Evolutionary conservation across 352 stramenopile species (phyloP).

Genomic region (Pythium rishiriense): DNA sequence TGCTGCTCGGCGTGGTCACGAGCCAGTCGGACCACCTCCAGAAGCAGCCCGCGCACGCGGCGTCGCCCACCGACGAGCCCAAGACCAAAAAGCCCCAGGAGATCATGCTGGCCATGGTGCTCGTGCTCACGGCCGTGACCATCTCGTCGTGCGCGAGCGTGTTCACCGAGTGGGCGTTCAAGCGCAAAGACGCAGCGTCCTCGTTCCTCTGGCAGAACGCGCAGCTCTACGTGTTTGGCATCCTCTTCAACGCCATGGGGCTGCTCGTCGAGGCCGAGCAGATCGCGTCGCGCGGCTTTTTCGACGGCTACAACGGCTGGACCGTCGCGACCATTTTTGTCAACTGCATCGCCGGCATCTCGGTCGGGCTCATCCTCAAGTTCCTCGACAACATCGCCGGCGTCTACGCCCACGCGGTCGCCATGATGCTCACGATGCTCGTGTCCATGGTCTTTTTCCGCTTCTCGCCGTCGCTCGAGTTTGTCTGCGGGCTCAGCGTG

Average conservation of each 20-base stretch:
- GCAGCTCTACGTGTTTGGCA: slow-evolving; percentile 80
- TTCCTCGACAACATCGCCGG: slow-evolving; percentile 91
- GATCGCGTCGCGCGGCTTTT: slow-evolving; percentile 59
- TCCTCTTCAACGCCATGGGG: slow-evolving; percentile 77
- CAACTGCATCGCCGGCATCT: slow-evolving; percentile 74
- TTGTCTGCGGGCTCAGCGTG: slow-evolving; percentile 75
- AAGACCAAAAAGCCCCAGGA: slow-evolving; percentile 17
- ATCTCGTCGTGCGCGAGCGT: slow-evolving; percentile 85
- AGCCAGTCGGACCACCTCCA: slow-evolving; percentile 76
- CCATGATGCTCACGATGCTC: slow-evolving; percentile 89
- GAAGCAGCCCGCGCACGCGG: slow-evolving; percentile 21
- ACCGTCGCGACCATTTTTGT: slow-evolving; percentile 74
- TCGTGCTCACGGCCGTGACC: slow-evolving; percentile 72
- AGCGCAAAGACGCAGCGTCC: slow-evolving; percentile 62
- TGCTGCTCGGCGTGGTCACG: slow-evolving; percentile 78
- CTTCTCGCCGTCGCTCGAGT: slow-evolving; percentile 83
- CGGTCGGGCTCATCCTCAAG: slow-evolving; percentile 82
- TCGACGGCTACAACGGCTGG: slow-evolving; percentile 81
- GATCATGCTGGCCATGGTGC: slow-evolving; percentile 49
- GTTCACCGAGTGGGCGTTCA: slow-evolving; percentile 86
- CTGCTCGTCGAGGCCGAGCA: slow-evolving; percentile 51
- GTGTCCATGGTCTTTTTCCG: slow-evolving; percentile 87
- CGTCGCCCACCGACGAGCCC: not conserved
- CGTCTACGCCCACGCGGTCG: slow-evolving; percentile 82
- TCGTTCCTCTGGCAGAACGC: slow-evolving; percentile 85